Base-by-base conservation (phyloP, 108 stramenopile species). In the Stephanodiscus triporus region DNA sequence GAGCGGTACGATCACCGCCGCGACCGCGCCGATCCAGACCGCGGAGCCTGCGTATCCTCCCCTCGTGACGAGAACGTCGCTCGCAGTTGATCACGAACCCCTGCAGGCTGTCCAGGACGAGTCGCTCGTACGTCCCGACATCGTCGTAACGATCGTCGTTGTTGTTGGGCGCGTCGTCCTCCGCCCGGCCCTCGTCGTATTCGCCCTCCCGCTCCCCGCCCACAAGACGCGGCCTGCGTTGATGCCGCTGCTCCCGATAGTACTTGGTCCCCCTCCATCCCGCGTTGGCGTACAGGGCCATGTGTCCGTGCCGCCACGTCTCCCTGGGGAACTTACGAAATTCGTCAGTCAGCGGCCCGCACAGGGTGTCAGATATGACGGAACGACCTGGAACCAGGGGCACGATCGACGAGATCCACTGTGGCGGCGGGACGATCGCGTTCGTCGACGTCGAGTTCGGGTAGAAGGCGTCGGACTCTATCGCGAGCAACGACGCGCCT, bases 41-140 rank as follows among this genome's bases (percentile, higher is more conserved):
- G 14, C 63, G 63, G 65, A 61, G 32, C 26, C 45, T 43, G 2
- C 69, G 68, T 14, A 77, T 27, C 42, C 69, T 70, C 56, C 49
- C 27, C 26, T 77, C 76, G 61, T 70, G 69, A 29, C 76, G 54
- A 2, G 76, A 36, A 38, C 76, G 53, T 50, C 76, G 53, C 23
- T 77, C 76, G 64, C 76, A 77, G 40, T 77, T 77, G 29, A 77
- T 77, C 0, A 77, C 38, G 34, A 77, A 77, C 19, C 69, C 76
- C 47, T 77, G 76, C 19, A 77, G 62, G 4, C 63, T 70, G 40
- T 77, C 76, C 29, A 77, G 22, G 1, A 77, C 69, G n/a, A 77
- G 69, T 23, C 63, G 68, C 40, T 77, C 76, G 45, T 77, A 70
- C 11, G 70, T 37, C 27, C 76, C 69, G n/a, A 65, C 43, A 2